A percentile compares a stretch with the other conserved stretches of the same genome.
phyloP scores from a whole-genome alignment of 306 rosid genomes.

The Vigna trinervia region DNA sequence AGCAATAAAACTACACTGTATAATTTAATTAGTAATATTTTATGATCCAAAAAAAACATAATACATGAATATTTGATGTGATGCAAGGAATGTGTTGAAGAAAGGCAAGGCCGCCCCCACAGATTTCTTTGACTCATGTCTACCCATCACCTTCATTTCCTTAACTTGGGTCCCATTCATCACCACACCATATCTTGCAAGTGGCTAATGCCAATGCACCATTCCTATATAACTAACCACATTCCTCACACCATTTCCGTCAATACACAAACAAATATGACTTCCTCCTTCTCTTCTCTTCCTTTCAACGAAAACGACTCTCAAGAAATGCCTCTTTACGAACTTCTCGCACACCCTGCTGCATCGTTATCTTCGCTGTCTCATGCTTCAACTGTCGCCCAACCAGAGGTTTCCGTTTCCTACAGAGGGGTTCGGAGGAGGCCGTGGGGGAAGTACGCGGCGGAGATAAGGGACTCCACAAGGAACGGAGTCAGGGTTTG shows the following conservation, averaged over 20 bases:
- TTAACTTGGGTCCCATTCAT: background rate
- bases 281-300: slow-evolving; percentile 41
- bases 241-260: background rate
- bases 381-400: background rate
- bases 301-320: slow-evolving; percentile 73
- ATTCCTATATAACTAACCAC: background rate
- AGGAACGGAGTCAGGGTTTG: slow-evolving; percentile 70
- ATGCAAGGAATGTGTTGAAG: slow-evolving; percentile 25
- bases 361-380: background rate
- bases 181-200: background rate
- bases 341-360: slow-evolving; percentile 44
- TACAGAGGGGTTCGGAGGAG: slow-evolving; percentile 69
- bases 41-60: no score
- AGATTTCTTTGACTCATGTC: slow-evolving; percentile 48
- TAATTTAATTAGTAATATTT: no score
- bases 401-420: background rate
- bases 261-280: background rate
- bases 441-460: slow-evolving; percentile 81
- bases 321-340: slow-evolving; percentile 65
- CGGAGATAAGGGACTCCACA: slow-evolving; percentile 76
- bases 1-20: no score
- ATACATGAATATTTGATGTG: slow-evolving; percentile 1
- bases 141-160: slow-evolving; percentile 14
- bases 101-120: slow-evolving; percentile 48
- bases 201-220: no score